Conservation (phyloP, 31 red algal genomes). For the Porphyra umbilicalis region DNA sequence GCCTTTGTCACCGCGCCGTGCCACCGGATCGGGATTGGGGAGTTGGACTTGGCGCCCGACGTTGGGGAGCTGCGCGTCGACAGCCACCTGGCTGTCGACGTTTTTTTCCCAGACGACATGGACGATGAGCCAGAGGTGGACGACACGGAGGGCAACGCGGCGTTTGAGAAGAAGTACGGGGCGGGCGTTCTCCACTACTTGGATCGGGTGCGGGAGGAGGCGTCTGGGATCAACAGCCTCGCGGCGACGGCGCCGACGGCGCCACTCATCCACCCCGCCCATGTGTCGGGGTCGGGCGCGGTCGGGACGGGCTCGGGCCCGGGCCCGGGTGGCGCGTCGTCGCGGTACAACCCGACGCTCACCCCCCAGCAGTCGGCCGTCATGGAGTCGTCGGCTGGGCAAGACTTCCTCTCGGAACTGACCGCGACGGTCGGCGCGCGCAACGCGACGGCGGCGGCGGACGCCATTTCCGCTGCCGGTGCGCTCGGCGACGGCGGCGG, state of each 20-base stretch:
- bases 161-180: not conserved
- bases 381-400: not conserved
- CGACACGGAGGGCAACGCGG: not conserved
- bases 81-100: conserved; percentile 41
- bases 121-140: not conserved
- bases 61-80: conserved; percentile 34
- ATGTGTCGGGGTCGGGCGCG: not conserved
- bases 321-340: not conserved
- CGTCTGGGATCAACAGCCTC: not conserved
- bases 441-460: not conserved
- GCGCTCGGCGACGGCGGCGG: not conserved
- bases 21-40: conserved; percentile 32
- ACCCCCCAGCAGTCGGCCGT: not conserved
- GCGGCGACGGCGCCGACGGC: not conserved
- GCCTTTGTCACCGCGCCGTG: conserved; percentile 57
- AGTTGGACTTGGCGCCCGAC: conserved; percentile 65
- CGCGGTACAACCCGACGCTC: not conserved
- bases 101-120: conserved; percentile 34
- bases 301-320: not conserved
- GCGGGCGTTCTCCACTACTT: not conserved
- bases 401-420: not conserved
- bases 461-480: not conserved
- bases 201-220: not conserved
- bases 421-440: not conserved
- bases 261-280: not conserved